Evolutionary conservation across 1,139 yeast genomes (phyloP).

Genomic region (Scheffersomyces segobiensis): DNA sequence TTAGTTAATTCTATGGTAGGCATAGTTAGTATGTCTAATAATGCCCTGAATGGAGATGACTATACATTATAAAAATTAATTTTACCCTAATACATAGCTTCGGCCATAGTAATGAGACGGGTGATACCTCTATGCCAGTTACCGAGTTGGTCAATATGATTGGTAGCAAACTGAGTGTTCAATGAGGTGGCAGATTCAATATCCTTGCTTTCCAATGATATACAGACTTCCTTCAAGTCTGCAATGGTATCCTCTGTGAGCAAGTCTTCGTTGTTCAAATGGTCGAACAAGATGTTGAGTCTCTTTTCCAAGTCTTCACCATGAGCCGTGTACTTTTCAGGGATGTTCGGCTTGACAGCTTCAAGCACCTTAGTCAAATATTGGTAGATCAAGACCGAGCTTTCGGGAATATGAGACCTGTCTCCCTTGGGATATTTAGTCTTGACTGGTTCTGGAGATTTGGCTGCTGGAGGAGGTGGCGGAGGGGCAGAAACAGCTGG

Average conservation of each 20-base stretch:
- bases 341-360: slow-evolving; percentile 70
- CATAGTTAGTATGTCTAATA: not conserved
- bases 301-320: slow-evolving; percentile 82
- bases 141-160: slow-evolving; percentile 74
- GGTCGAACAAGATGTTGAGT: slow-evolving; percentile 73
- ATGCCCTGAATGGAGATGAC: not conserved
- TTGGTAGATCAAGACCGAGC: slow-evolving; percentile 58
- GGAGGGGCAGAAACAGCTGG: slow-evolving; percentile 16
- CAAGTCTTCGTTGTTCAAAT: slow-evolving; percentile 72
- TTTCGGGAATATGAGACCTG: slow-evolving; percentile 65
- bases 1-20: not conserved
- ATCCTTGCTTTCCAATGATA: slow-evolving; percentile 53
- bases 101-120: slow-evolving; percentile 78
- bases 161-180: slow-evolving; percentile 62
- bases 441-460: slow-evolving; percentile 14
- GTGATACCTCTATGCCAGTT: slow-evolving; percentile 94
- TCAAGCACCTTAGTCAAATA: slow-evolving; percentile 55
- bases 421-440: slow-evolving; percentile 67
- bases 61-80: not conserved
- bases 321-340: slow-evolving; percentile 73
- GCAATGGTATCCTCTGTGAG: slow-evolving; percentile 58
- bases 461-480: slow-evolving; percentile 17
- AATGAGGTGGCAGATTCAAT: slow-evolving; percentile 59
- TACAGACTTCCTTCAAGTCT: slow-evolving; percentile 53
- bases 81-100: slow-evolving; percentile 33